Conservation (phyloP, 1,284 basidiomycete genomes). For the Mycena sp. region DNA sequence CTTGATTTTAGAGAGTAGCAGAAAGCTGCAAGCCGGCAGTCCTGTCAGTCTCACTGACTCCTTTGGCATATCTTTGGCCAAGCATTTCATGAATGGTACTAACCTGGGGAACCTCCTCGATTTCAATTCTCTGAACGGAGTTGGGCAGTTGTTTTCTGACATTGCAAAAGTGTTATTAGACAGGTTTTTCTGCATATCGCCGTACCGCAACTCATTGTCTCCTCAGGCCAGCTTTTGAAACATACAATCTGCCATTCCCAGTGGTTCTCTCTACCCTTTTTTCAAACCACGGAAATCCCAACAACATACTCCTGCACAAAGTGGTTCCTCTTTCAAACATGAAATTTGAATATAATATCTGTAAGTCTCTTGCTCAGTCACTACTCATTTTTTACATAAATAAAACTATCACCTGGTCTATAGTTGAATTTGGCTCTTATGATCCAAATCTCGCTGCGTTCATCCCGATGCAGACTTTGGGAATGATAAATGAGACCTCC, state of each 20-base stretch:
- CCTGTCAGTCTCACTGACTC: constrained; percentile 14
- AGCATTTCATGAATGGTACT: constrained; percentile 27
- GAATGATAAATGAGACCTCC: constrained; percentile 11
- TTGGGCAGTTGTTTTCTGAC: constrained; percentile 20
- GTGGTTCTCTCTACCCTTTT: constrained; percentile 19
- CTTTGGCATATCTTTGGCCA: constrained; percentile 21
- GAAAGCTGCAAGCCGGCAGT: constrained; percentile 13
- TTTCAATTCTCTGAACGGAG: constrained; percentile 14
- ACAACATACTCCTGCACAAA: constrained; percentile 1
- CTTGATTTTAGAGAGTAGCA: constrained; percentile 17
- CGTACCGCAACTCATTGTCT: neutral
- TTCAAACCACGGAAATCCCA: constrained; percentile 22
- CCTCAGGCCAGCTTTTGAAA: constrained; percentile 18
- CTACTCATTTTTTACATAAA: too few species aligned
- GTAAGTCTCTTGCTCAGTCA: neutral
- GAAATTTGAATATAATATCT: constrained; percentile 28
- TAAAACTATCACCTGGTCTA: neutral
- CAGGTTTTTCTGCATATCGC: neutral
- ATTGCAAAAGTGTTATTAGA: constrained; percentile 24
- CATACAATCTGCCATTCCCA: constrained; percentile 24
- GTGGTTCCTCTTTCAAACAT: constrained; percentile 22
- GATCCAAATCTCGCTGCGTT: constrained; percentile 22
- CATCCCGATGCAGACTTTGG: constrained; percentile 22
- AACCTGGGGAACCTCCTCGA: constrained; percentile 19
- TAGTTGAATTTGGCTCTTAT: constrained; percentile 27